Evolutionary conservation across 140 eudicot species (phyloP), one percentile per base, ranked within the genome.

Genomic region (Stevia rebaudiana): DNA sequence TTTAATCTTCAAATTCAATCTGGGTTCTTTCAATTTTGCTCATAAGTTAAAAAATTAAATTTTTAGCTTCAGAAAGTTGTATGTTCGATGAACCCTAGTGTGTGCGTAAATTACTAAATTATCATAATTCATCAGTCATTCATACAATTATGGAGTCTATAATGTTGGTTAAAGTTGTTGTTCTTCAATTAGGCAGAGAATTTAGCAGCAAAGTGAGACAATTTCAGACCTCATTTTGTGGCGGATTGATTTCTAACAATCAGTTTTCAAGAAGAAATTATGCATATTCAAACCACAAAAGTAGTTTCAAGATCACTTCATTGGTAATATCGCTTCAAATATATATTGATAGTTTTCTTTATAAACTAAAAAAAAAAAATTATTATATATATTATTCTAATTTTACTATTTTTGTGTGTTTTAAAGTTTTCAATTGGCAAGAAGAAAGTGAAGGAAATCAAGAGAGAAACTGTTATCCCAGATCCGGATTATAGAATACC

Each of bases 401-500:
- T 8, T 33, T 44, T 1, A 39, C 15, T 25, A 60, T 28, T 33
- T 30, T 37, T 30, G 3, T 68, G 58, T 64, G 61, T 39, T 44
- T 30, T 43, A 18, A 48, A 54, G 72, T 73, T 67, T 77, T 73
- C 76, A 40, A n/a, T 43, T 66, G 84, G 77, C 65, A 88, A 87
- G 89, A 80, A 78, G 79, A 82, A 80, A 79, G 81, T 76, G 16
- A 77, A 79, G 87, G 70, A 65, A 66, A 42, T 24, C 23, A 70
- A 59, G 46, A 64, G 59, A 50, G 94, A 84, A 41, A 81, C 96
- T 24, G 59, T 84, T 11, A 70, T 91, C 66, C 98, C 96, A 0
- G 98, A 87, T 52, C 96, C 95, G 13, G 98, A 91, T 75, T 91
- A 84, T 55, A 83, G 96, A 47, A 91, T 91, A 40, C 98, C 98